A percentile compares a stretch with the other conserved stretches of the same genome.
Evolutionary conservation across 306 rosid species (phyloP).

Genomic region (Neltuma alba): DNA sequence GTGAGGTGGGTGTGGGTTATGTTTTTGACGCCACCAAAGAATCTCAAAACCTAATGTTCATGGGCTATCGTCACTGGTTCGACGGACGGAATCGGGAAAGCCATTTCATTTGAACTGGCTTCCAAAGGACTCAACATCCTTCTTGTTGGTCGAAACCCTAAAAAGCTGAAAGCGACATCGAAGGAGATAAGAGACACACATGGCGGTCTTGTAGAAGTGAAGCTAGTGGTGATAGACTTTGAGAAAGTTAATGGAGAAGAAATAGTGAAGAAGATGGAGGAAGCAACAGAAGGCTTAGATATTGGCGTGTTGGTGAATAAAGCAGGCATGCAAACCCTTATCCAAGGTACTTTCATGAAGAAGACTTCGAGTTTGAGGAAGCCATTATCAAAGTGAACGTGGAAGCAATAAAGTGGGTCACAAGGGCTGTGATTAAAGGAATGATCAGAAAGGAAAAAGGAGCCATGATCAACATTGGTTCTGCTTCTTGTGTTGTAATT

Average conservation of each 20-base stretch:
- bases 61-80: constrained; percentile 85
- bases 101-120: constrained; percentile 68
- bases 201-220: constrained; percentile 20
- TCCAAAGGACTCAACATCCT: constrained; percentile 64
- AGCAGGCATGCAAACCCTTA: constrained; percentile 45
- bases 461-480: constrained; percentile 58
- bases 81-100: constrained; percentile 85
- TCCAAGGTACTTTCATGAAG: constrained; percentile 44
- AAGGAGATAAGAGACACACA: constrained; percentile 36
- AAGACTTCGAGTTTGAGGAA: constrained; percentile 39
- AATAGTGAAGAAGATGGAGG: constrained; percentile 32
- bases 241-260: constrained; percentile 44
- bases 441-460: constrained; percentile 67
- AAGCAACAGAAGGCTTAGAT: constrained; percentile 43
- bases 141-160: constrained; percentile 49
- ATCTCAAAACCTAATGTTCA: constrained; percentile 69
- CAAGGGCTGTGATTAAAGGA: constrained; percentile 47
- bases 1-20: constrained; percentile 57
- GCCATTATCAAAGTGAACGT: constrained; percentile 43
- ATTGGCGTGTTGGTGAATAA: constrained; percentile 40
- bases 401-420: constrained; percentile 55
- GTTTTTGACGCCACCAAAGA: constrained; percentile 60
- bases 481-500: constrained; percentile 41
- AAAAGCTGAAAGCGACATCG: constrained; percentile 36
- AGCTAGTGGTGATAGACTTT: constrained; percentile 33